Evolutionary conservation across 257 asterid species (phyloP), one percentile per base, ranked within the genome.

Genomic region (Haberlea rhodopensis): DNA sequence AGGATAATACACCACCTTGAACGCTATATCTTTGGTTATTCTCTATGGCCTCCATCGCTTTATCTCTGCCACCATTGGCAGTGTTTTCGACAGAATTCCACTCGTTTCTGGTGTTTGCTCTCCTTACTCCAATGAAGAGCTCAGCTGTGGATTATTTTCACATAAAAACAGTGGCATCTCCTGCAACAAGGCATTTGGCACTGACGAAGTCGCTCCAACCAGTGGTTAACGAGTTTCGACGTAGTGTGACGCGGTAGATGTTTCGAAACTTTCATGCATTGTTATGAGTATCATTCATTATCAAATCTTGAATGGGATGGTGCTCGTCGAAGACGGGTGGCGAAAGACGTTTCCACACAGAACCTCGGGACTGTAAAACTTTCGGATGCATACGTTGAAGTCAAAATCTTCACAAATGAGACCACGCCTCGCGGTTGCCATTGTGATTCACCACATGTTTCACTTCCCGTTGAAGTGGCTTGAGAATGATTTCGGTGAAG

Each of bases 181-280:
- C 88, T 11, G 87, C 77, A 2, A 81, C 73, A 19, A 87, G 84
- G 40, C 73, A 71, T 73, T 85, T 85, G 24, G 70, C 62, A 75
- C 75, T 79, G 9, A 85, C 87, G 48, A 72, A 87, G 70, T 65
- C 80, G 69, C 84, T 81, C 95, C 95, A 87, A 1, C 94, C 90
- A 1, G 88, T 80, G 9, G 95, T 83, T 23, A 85, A 65, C 73
- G 85, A 58, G 57, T 87, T 94, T 15, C 94, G 84, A 46, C 90
- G 82, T 9, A 90, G 96, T 2, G 89, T 83, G 46, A 90, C 94
- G 0, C 87, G 70, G 64, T 81, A 83, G 66, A 87, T 76, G 71
- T 87, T 90, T 13, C 88, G 83, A 55, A 87, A 87, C 71, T 65
- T 75, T 77, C 81, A 87, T 0, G 58, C 68, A 32, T 19, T 23